Base-by-base conservation (phyloP, 495 filamentous ascomycete species). In the Penicillium turbatum region DNA sequence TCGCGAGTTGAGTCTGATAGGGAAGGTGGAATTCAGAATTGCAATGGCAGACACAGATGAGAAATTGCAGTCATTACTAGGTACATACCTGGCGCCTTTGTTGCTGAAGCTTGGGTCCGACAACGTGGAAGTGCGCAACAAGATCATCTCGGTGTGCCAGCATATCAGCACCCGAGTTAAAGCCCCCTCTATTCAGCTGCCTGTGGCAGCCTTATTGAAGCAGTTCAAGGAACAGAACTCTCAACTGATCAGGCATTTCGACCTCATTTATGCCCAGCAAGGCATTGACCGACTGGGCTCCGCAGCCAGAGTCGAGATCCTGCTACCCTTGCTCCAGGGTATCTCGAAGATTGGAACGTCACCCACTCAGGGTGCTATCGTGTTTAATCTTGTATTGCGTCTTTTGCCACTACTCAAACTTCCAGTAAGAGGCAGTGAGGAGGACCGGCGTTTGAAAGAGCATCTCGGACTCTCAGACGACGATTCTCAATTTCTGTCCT, bases 11-110 rank as follows among this genome's bases (percentile, higher is more conserved):
- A 84, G 82, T 53, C 83, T 97, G 48, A 79, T 96, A 55, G 88
- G 88, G 60, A 95, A 95, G 63, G 88, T 97, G 43, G 90, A 96
- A 67, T 86, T 95, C 64, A 82, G 85, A 39, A 90, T 98, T 52
- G 88, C 93, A n/a, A 77, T 89, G 46, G 84, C 88, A 13, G 85
- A 90, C 53, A 81, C 88, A n/a, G 92, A 95, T 56, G 74, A 78
- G 52, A 92, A 90, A 69, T 79, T 98, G 5, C 82, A 90, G 62
- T 67, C 82, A 24, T 76, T 91, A 6, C 78, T 98, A 24, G 82
- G 85, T 54, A 84, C 79, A 10, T 96, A 92, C 57, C 72, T 97
- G n/a, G 70, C 87, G 2, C 85, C 92, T 1, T 64, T 97, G 31
- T 74, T 98, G 17, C 75, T 96, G 48, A 97, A 96, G 63, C 81